Percentiles rank a stretch among this genome's conserved stretches.
Evolutionary conservation across 2,329 filamentous ascomycete species (phyloP).

Genomic region (Diaporthe sp.): DNA sequence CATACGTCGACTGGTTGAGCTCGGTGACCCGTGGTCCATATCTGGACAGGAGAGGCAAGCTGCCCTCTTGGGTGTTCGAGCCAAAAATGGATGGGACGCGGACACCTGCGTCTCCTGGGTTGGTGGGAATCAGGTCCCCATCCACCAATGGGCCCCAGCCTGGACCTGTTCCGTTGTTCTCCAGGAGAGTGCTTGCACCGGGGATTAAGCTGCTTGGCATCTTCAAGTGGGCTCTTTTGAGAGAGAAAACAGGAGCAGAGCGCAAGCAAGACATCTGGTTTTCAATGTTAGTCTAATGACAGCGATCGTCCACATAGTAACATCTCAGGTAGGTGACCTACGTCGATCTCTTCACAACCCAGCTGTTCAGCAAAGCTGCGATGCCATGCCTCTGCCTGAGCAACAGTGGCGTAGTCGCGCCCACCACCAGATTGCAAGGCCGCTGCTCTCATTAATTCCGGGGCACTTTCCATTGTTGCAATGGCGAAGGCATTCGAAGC

Average conservation of each 20-base stretch:
- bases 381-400: conserved; percentile 15
- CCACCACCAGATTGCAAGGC: conserved; percentile 9
- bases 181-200: conserved; percentile 5
- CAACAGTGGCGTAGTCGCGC: conserved; percentile 3
- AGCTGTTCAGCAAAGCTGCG: conserved; percentile 13
- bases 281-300: not conserved
- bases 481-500: conserved; percentile 4
- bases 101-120: not conserved
- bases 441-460: conserved; percentile 6
- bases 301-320: not conserved
- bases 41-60: not conserved
- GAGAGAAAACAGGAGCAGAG: not conserved
- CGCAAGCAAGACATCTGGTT: conserved; percentile 9
- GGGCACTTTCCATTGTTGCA: conserved; percentile 1
- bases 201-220: not conserved
- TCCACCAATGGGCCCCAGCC: conserved; percentile 15
- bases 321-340: not conserved
- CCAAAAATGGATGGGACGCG: conserved; percentile 13
- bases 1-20: conserved; percentile 1
- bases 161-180: conserved; percentile 2
- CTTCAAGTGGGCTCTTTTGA: not conserved
- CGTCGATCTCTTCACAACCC: not conserved
- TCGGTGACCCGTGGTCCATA: not conserved
- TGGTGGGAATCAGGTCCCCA: not conserved
- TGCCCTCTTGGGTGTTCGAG: conserved; percentile 1